Evolutionary conservation across 2,329 filamentous ascomycete species (phyloP).

Genomic region (Exophiala mesophila): DNA sequence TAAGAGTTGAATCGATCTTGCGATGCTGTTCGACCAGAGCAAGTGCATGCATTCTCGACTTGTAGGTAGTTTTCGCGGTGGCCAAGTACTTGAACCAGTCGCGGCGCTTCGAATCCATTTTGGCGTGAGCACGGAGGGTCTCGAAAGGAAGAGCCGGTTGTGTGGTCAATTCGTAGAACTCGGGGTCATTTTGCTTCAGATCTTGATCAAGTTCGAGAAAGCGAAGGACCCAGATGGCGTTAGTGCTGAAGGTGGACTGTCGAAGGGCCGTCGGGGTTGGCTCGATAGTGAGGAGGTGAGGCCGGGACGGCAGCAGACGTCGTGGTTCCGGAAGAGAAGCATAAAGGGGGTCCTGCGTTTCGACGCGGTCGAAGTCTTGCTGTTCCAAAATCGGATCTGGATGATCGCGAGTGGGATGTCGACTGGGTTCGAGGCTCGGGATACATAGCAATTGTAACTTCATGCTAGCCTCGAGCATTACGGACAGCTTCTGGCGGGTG

Average conservation of each 20-base stretch:
- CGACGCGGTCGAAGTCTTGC: slow-evolving; percentile 3
- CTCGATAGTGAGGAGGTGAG: slow-evolving; percentile 10
- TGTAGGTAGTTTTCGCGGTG: slow-evolving; percentile 13
- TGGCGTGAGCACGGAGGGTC: too few relatives aligned
- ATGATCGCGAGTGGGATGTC: not conserved
- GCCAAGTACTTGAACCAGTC: slow-evolving; percentile 10
- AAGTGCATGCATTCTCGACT: slow-evolving; percentile 11
- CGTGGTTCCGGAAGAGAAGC: slow-evolving; percentile 4
- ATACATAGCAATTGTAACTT: not conserved
- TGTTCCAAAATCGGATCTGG: not conserved
- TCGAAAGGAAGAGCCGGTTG: too few relatives aligned
- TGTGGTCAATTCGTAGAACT: too few relatives aligned
- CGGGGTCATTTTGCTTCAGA: slow-evolving; percentile 7
- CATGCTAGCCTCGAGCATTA: slow-evolving; percentile 19
- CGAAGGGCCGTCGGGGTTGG: slow-evolving; percentile 10
- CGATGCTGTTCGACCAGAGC: slow-evolving; percentile 17
- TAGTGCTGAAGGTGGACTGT: slow-evolving; percentile 6
- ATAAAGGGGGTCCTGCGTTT: slow-evolving; percentile 3
- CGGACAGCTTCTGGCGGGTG: slow-evolving; percentile 38
- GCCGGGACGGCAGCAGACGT: slow-evolving; percentile 2
- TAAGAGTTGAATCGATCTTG: slow-evolving; percentile 1
- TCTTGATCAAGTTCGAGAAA: slow-evolving; percentile 13
- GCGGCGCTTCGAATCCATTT: not conserved
- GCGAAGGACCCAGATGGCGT: slow-evolving; percentile 13
- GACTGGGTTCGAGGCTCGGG: not conserved